These are phyloP conservation scores for Corymbia maculata DNA, from an alignment of 345 rosid species.

Conservation along the genomic window DNA sequence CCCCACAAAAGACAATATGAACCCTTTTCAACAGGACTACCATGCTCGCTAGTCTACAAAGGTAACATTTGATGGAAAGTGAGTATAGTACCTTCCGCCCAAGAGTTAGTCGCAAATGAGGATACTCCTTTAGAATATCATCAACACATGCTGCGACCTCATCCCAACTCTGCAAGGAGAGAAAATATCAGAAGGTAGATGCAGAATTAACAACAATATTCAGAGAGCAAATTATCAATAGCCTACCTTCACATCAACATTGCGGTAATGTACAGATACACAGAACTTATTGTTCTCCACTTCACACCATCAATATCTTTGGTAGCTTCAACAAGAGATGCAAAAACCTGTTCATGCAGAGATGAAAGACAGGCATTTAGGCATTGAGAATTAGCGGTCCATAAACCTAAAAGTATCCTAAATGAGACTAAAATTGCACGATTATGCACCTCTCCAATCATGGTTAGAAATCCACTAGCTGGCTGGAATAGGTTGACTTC, in stretches of 20 bases:
- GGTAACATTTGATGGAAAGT: neutral
- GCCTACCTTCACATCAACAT: constrained; percentile 65
- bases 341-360: constrained; percentile 37
- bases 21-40: neutral
- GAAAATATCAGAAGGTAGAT: neutral
- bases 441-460: constrained; percentile 26
- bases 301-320: constrained; percentile 58
- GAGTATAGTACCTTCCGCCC: constrained; percentile 7
- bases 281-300: constrained; percentile 92
- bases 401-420: neutral
- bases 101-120: constrained; percentile 9
- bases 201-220: neutral
- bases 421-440: neutral
- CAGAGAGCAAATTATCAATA: neutral
- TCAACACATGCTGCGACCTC: neutral
- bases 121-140: constrained; percentile 1
- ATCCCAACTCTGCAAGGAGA: constrained; percentile 43
- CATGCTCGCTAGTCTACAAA: neutral
- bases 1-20: neutral
- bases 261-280: constrained; percentile 91
- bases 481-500: constrained; percentile 41
- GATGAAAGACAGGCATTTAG: neutral
- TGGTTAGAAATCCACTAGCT: constrained; percentile 35
- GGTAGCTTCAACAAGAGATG: constrained; percentile 51
- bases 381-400: neutral